Percentiles rank a stretch among this genome's conserved stretches.
Conservation (phyloP, 441 rosid species). For the Arabidopsis lyrata region DNA sequence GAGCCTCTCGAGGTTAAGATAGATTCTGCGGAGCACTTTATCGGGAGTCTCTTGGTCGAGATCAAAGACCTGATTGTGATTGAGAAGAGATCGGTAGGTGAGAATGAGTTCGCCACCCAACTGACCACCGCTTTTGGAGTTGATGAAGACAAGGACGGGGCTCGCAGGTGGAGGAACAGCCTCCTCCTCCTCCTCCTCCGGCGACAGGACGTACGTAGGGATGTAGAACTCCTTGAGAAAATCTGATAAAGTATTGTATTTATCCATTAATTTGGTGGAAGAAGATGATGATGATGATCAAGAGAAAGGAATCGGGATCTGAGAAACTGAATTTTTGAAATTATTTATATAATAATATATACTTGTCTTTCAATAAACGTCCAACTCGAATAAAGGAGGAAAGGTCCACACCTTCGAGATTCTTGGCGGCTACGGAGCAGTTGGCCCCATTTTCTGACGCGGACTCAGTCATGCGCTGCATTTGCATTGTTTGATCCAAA, state of each 20-base stretch:
- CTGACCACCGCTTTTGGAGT: slow-evolving; percentile 95
- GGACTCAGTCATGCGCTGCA: no score
- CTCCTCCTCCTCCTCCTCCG: slow-evolving; percentile 41
- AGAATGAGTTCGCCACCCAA: slow-evolving; percentile 80
- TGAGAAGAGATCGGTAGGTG: slow-evolving; percentile 73
- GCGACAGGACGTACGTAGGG: slow-evolving; percentile 58
- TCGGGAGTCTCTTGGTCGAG: slow-evolving; percentile 77
- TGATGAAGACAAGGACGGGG: slow-evolving; percentile 83
- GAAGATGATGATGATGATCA: neutral
- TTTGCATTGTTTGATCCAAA: no score
- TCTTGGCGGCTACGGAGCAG: no score
- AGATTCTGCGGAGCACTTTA: slow-evolving; percentile 62
- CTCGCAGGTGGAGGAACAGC: slow-evolving; percentile 47
- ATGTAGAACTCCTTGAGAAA: slow-evolving; percentile 59
- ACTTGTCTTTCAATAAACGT: no score
- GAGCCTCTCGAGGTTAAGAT: slow-evolving; percentile 65
- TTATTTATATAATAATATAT: no score
- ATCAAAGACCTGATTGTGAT: slow-evolving; percentile 78
- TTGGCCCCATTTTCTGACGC: no score
- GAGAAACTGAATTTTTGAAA: neutral
- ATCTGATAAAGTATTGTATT: slow-evolving; percentile 26
- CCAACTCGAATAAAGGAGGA: no score
- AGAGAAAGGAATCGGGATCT: neutral
- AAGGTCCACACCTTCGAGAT: no score
- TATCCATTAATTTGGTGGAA: neutral